These are phyloP conservation scores for Agrocybe praecox DNA, from an alignment of 768 basidiomycete genomes.

Conservation along the genomic window DNA sequence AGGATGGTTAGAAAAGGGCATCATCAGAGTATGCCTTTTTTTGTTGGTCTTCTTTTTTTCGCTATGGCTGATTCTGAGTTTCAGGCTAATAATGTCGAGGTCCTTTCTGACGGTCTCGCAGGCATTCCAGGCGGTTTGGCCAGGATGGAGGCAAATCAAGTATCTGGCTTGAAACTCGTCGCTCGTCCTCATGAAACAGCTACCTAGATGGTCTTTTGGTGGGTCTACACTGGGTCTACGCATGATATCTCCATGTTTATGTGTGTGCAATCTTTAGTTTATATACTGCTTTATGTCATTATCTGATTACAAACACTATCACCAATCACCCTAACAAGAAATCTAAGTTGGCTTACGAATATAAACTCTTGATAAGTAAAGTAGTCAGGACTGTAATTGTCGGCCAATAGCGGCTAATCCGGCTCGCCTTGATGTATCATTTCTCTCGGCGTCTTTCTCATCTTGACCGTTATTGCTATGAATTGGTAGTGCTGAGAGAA, in stretches of 20 bases:
- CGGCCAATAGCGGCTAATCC: too few species aligned
- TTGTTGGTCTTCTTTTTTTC: neutral
- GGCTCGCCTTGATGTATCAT: too few species aligned
- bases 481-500: neutral
- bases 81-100: constrained; percentile 47
- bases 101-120: constrained; percentile 41
- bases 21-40: constrained; percentile 20
- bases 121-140: constrained; percentile 45
- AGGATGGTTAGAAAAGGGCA: constrained; percentile 16
- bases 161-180: constrained; percentile 49
- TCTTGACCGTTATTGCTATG: neutral
- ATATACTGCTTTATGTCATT: too few species aligned
- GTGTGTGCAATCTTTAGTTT: too few species aligned
- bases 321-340: too few species aligned
- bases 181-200: constrained; percentile 40
- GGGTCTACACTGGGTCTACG: too few species aligned
- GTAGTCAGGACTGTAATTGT: too few species aligned
- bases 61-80: neutral
- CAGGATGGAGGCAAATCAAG: constrained; percentile 38
- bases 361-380: too few species aligned
- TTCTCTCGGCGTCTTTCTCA: neutral
- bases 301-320: too few species aligned
- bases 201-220: too few species aligned
- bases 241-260: too few species aligned
- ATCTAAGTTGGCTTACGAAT: too few species aligned